Base-by-base conservation (phyloP, 352 stramenopile genomes). In the Elongisporangium undulatum region DNA sequence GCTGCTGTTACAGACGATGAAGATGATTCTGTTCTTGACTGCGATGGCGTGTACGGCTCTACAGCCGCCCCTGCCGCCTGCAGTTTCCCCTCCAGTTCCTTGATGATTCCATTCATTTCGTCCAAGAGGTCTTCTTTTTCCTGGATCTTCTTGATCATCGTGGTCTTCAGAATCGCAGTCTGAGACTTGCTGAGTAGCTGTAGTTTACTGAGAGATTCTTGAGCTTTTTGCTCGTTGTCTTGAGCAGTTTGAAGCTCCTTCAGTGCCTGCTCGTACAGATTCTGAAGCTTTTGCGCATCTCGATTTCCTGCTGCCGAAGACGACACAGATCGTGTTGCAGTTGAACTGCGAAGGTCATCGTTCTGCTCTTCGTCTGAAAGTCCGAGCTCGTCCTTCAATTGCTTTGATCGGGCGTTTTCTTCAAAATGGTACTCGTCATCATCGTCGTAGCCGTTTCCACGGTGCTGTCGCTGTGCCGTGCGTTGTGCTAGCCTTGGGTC, bases 151-250 rank as follows among this genome's bases (percentile, higher is more conserved):
- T 90, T 92, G 53, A 79, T 82, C 77, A 90, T 90, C 0, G 79
- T 92, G 4, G 82, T 85, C 64, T 95, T 95, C 21, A 93, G 63
- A 15, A 95, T 93, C 17, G 80, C 82, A 24, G 82, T 92, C 61
- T 93, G 83, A 21, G 82, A 92, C 55, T 92, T 93, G 69, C 84
- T 95, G 17, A 95, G 52, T 20, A 95, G 71, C 58, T 93, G 82
- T 22, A 95, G 62, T 26, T 95, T 95, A 49, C 64, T 82, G 13
- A 95, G 69, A 17, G 85, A 95, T 29, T 92, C 85, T 49, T 93
- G 83, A 5, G 75, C 79, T 39, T 79, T 87, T 52, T 90, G 78
- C 24, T 95, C 85, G 17, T 75, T 79, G 51, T 89, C 77, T 4
- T 75, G 69, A 2, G 85, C 82, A 24, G 73, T 68, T 24, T 83